Conservation (phyloP, 129 eudicot species). For the Artemisia tridentata region DNA sequence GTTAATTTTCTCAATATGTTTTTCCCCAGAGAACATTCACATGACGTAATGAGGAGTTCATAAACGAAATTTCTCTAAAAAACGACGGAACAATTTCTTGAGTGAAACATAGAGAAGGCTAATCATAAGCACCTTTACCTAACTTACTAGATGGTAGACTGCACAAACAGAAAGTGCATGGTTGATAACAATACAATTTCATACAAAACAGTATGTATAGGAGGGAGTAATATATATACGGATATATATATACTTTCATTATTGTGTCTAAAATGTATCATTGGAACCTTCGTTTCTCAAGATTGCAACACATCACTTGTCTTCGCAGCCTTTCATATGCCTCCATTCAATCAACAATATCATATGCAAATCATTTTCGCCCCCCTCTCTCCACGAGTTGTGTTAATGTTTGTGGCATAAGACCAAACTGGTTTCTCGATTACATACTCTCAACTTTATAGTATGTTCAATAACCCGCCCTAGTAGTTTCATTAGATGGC, state of each 20-base stretch:
- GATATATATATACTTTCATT: no score
- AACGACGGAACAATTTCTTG: neutral
- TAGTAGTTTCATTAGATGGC: neutral
- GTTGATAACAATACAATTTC: neutral
- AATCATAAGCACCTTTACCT: neutral
- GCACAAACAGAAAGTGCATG: neutral
- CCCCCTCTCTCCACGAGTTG: neutral
- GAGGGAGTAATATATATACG: no score
- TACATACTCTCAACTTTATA: neutral
- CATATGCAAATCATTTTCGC: no score
- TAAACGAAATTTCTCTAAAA: neutral
- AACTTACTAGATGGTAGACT: neutral
- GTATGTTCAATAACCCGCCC: neutral
- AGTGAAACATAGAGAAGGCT: neutral
- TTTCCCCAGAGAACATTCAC: neutral
- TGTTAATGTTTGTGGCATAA: neutral
- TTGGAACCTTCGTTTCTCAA: no score
- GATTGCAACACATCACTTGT: no score
- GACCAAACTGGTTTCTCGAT: neutral
- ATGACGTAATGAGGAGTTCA: neutral
- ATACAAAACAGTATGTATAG: neutral
- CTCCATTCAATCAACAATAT: no score
- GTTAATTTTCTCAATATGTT: neutral
- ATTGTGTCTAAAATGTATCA: no score
- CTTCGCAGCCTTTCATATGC: no score